Conservation (phyloP, 2,329 filamentous ascomycete genomes). For the Boeremia lycopersici region DNA sequence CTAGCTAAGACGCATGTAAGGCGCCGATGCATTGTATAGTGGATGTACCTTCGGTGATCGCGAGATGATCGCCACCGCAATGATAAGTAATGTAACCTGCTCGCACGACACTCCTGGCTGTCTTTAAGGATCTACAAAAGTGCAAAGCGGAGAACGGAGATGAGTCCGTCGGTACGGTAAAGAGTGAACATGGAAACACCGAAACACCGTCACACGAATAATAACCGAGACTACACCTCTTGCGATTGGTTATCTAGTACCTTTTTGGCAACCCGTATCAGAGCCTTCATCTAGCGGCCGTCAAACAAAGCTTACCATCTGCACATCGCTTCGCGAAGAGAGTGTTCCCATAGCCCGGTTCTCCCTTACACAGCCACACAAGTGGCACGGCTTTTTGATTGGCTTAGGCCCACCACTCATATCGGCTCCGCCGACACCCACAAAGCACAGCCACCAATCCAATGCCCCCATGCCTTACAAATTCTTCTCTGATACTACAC, state of each 20-base stretch:
- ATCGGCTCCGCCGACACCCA: constrained; percentile 2
- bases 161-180: background rate
- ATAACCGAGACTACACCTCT: constrained; percentile 1
- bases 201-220: background rate
- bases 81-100: background rate
- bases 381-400: background rate
- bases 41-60: constrained; percentile 3
- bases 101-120: background rate
- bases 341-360: background rate
- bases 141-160: constrained; percentile 5
- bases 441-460: constrained; percentile 10
- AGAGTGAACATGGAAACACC: background rate
- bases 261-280: background rate
- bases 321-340: background rate
- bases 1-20: background rate
- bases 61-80: constrained; percentile 10
- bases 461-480: background rate
- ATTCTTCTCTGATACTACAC: background rate
- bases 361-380: constrained; percentile 9
- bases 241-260: background rate
- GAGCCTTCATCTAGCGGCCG: background rate
- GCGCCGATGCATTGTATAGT: background rate
- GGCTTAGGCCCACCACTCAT: background rate
- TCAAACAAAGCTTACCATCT: background rate
- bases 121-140: background rate